These are phyloP conservation scores for Podaxis sp. DNA, from an alignment of 768 basidiomycete genomes.

Conservation along the genomic window DNA sequence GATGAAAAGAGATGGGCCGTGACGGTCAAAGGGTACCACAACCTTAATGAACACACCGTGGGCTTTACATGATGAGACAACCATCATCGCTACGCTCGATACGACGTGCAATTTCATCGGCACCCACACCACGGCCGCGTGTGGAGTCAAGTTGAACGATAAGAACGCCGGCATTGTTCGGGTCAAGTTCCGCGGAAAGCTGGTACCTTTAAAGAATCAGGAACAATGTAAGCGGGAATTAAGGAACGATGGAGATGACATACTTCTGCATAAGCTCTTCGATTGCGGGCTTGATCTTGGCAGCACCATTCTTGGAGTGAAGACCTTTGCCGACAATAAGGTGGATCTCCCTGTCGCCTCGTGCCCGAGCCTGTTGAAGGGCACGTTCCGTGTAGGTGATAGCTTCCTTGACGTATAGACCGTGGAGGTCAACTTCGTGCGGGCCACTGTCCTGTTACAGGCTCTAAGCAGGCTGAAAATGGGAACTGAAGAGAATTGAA, in stretches of 20 bases:
- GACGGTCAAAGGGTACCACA: neutral
- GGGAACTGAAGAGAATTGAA: neutral
- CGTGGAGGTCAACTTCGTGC: conserved; percentile 87
- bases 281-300: conserved; percentile 92
- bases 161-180: conserved; percentile 80
- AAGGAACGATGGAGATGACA: conserved; percentile 17
- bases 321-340: conserved; percentile 94
- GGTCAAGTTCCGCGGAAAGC: conserved; percentile 73
- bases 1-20: neutral
- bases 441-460: conserved; percentile 53
- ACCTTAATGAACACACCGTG: neutral
- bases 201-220: conserved; percentile 50
- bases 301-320: conserved; percentile 72
- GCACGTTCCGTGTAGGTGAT: conserved; percentile 70
- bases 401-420: conserved; percentile 92
- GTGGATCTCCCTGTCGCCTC: conserved; percentile 63
- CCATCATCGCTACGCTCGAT: conserved; percentile 51
- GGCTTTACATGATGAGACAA: conserved; percentile 70
- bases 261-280: conserved; percentile 84
- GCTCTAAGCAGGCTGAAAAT: neutral
- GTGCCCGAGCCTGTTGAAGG: conserved; percentile 60
- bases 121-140: conserved; percentile 40
- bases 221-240: neutral
- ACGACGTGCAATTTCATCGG: conserved; percentile 57
- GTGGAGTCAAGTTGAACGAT: conserved; percentile 62